Conservation (phyloP, 176 grass and related monocot species). For the Aegilops sharonensis region DNA sequence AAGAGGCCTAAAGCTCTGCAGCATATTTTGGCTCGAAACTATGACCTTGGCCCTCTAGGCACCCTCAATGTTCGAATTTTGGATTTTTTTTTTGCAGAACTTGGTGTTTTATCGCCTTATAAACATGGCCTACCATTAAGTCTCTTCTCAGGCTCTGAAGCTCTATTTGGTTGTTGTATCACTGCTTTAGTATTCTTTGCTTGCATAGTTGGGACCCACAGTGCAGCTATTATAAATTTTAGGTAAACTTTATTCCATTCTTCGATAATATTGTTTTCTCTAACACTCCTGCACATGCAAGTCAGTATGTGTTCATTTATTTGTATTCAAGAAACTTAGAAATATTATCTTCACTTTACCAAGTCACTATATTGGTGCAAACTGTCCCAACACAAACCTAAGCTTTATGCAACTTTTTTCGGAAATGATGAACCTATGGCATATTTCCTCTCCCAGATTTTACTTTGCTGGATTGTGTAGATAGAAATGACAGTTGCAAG, state of each 20-base stretch:
- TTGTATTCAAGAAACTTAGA: background rate
- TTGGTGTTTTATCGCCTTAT: background rate
- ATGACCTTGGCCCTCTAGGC: background rate
- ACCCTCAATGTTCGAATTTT: background rate
- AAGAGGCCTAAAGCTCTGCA: background rate
- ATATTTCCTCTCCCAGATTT: background rate
- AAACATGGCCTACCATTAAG: background rate
- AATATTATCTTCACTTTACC: background rate
- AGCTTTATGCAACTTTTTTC: background rate
- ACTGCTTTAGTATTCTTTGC: background rate
- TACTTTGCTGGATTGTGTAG: background rate
- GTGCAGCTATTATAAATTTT: background rate
- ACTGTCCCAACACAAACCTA: background rate
- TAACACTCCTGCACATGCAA: background rate
- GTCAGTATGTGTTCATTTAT: background rate
- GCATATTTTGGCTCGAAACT: background rate
- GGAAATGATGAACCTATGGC: background rate
- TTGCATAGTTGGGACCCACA: background rate
- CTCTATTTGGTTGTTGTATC: background rate
- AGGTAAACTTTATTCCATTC: background rate
- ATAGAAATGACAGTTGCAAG: background rate
- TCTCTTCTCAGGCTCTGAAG: background rate
- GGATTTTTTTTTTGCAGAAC: background rate
- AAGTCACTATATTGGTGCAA: background rate
- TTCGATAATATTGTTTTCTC: background rate